These are phyloP conservation scores for Mitragyna speciosa DNA, from an alignment of 257 asterid genomes.

Conservation along the genomic window DNA sequence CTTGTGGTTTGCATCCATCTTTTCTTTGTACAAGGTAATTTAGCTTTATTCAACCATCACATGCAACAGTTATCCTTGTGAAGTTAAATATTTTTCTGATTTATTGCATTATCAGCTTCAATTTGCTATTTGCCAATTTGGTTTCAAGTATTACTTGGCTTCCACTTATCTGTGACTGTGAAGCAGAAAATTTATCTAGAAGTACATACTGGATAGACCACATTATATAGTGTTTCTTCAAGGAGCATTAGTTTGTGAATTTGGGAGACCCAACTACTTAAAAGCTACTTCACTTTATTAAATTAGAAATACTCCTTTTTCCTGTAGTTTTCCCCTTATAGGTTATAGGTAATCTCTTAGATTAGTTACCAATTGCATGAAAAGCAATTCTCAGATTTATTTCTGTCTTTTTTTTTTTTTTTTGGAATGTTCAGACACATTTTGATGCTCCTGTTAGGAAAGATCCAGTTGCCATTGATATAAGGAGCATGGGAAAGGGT, in stretches of 20 bases:
- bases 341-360: background rate
- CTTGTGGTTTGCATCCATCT: conserved; percentile 48
- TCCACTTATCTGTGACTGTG: background rate
- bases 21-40: conserved; percentile 86
- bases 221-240: background rate
- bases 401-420: background rate
- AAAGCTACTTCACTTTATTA: background rate
- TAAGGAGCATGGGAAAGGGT: conserved; percentile 87
- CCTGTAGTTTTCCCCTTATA: background rate
- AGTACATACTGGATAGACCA: background rate
- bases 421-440: conserved; percentile 45
- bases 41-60: conserved; percentile 16
- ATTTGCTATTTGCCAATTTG: background rate
- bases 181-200: background rate
- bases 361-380: background rate
- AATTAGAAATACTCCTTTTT: background rate
- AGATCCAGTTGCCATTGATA: conserved; percentile 72
- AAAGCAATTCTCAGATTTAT: conserved; percentile 3
- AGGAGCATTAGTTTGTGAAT: background rate
- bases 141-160: background rate
- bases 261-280: background rate
- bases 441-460: conserved; percentile 68
- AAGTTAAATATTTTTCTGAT: background rate
- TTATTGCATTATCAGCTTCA: background rate
- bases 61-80: background rate